Conservation (phyloP, 257 asterid species). For the Avicennia marina region DNA sequence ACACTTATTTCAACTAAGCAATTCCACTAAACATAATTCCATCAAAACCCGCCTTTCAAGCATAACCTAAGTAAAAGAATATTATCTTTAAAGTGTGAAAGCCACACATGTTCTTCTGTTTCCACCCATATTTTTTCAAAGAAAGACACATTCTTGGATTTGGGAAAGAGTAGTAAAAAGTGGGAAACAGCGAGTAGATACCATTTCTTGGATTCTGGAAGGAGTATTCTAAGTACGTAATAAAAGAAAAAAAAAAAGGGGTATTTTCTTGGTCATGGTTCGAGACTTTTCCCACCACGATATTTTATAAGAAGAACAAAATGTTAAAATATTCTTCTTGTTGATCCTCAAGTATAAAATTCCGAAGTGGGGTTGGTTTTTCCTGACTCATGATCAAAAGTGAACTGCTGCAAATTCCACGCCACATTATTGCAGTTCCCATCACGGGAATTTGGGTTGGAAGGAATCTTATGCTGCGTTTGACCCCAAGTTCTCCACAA, state of each 20-base stretch:
- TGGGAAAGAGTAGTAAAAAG: neutral
- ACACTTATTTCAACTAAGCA: no score
- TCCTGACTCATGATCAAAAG: conserved; percentile 7
- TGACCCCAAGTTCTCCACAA: no score
- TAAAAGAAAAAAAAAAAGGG: neutral
- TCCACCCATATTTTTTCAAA: no score
- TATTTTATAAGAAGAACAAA: neutral
- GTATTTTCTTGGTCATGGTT: conserved; percentile 1
- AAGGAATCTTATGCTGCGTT: conserved; percentile 26
- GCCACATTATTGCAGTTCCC: conserved; percentile 1
- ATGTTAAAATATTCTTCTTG: conserved; percentile 9
- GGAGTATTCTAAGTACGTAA: neutral
- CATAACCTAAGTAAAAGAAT: no score
- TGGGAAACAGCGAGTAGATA: conserved; percentile 7
- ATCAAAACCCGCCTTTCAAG: no score
- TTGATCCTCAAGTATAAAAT: conserved; percentile 4
- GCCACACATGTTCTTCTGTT: no score
- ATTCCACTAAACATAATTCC: no score
- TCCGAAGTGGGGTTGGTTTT: neutral
- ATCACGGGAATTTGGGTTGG: conserved; percentile 10
- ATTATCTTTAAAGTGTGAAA: no score
- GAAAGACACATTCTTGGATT: conserved; percentile 9
- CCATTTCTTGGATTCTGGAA: conserved; percentile 25
- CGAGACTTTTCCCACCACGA: conserved; percentile 7
- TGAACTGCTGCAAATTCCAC: conserved; percentile 17